Evolutionary conservation across 495 filamentous ascomycete genomes (phyloP), one percentile per base, ranked within the genome.

Genomic region (Talaromyces liani): DNA sequence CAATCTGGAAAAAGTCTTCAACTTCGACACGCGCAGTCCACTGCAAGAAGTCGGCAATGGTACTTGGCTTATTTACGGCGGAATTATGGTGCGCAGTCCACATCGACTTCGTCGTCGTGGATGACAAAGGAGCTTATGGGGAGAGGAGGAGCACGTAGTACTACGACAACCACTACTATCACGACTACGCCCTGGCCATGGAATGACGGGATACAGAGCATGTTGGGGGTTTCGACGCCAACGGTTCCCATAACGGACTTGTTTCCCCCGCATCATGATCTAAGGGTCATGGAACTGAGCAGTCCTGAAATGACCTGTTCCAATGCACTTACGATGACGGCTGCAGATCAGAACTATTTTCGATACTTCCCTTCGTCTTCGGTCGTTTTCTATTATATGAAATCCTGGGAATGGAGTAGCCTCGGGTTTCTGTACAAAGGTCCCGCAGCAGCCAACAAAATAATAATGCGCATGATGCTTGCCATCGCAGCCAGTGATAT

Each of bases 381-480:
- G 0, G 68, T 77, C 24, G 71, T 79, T 0, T 75, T 70, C 55
- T 79, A 77, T 63, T 79, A 79, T 45, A 77, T 79, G 71, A 79
- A 79, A 63, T 65, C 70, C 34, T 79, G 75, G 75, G 63, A 71
- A 45, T 79, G 76, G 76, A 79, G 75, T 64, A 72, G 75, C 36
- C 71, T 79, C 55, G 69, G 70, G 27, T 79, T 76, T 56, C 71
- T 79, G 3, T 79, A 79, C 39, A 69, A 75, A 56, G 73, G 73
- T 1, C 75, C 75, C 0, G 75, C 76, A 3, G 61, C 69, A 12
- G 68, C 71, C 1, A 79, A 73, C 63, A 79, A 73, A 60, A 67
- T 79, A 14, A 76, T 79, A 16, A 79, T 79, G 76, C 73, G 76
- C 10, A 79, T 79, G 76, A 73, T 79, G 10, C 63, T 79, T 24